Conservation (phyloP, 139 green algal genomes). For the Tetradesmus obliquus region DNA sequence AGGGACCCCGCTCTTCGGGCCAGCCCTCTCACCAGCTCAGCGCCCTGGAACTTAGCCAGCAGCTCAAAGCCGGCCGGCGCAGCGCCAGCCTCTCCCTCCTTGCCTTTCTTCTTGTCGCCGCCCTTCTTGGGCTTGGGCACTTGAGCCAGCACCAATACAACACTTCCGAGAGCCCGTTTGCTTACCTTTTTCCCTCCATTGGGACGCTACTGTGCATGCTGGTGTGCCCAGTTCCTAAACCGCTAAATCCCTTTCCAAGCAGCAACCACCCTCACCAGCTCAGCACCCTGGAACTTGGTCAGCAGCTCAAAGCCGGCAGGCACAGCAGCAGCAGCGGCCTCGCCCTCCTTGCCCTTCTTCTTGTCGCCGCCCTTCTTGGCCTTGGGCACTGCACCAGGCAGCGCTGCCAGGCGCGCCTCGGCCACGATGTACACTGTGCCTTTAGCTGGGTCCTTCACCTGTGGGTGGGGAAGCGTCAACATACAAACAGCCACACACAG, state of each 20-base stretch:
- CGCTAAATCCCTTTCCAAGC: too few relatives aligned
- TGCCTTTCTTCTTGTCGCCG: too few relatives aligned
- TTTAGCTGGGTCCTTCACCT: conserved; percentile 76
- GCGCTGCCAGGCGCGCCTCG: conserved; percentile 78
- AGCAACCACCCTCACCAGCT: conserved; percentile 70
- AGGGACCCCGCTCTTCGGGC: too few relatives aligned
- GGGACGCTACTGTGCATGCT: too few relatives aligned
- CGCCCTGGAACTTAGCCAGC: conserved; percentile 79
- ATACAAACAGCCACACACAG: not conserved
- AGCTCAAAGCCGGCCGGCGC: conserved; percentile 71
- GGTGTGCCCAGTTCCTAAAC: too few relatives aligned
- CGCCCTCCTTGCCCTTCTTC: conserved; percentile 76
- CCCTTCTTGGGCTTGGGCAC: too few relatives aligned
- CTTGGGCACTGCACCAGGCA: conserved; percentile 92
- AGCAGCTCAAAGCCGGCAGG: conserved; percentile 79
- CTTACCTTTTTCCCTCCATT: too few relatives aligned
- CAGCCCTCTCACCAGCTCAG: conserved; percentile 72
- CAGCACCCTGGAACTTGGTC: conserved; percentile 74
- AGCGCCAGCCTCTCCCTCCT: not conserved
- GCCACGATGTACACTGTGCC: conserved; percentile 93
- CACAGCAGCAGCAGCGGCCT: conserved; percentile 52
- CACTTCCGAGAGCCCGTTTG: too few relatives aligned
- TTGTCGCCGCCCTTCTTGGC: conserved; percentile 62
- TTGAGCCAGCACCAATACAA: too few relatives aligned
- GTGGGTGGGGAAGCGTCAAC: not conserved